Conservation (phyloP, 306 rosid genomes). For the Pyrus betulifolia region DNA sequence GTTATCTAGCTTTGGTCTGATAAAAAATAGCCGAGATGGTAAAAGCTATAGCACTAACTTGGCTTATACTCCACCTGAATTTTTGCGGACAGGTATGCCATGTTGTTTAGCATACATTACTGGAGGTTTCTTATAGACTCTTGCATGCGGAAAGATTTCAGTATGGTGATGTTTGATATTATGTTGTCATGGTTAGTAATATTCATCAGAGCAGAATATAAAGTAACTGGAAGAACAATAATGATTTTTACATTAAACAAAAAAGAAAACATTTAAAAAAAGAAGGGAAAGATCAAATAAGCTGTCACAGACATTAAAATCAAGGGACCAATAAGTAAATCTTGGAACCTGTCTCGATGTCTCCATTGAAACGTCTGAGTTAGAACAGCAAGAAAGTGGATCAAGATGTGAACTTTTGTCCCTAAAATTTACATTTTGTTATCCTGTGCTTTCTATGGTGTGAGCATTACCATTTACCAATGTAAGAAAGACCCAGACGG, state of each 20-base stretch:
- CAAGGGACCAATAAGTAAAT: background rate
- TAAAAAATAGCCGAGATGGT: conserved; percentile 89
- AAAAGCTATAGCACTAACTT: conserved; percentile 90
- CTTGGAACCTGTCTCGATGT: background rate
- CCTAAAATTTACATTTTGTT: background rate
- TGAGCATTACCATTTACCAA: background rate
- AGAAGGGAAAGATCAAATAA: background rate
- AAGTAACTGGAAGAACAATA: background rate
- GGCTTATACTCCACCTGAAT: conserved; percentile 90
- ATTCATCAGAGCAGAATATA: background rate
- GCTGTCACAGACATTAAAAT: background rate
- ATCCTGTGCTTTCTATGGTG: background rate
- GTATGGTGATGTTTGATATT: background rate
- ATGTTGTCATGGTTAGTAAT: background rate
- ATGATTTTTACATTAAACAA: background rate
- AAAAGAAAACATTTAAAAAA: background rate
- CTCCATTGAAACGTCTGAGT: background rate
- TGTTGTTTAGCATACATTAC: background rate
- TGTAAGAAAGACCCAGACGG: background rate
- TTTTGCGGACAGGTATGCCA: conserved; percentile 66
- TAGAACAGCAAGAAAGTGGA: background rate
- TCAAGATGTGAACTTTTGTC: background rate
- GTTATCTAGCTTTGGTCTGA: conserved; percentile 82
- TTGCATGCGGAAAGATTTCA: background rate
- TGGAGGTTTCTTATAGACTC: background rate